Conservation (phyloP, 495 filamentous ascomycete species). For the Aspergillus homomorphus region DNA sequence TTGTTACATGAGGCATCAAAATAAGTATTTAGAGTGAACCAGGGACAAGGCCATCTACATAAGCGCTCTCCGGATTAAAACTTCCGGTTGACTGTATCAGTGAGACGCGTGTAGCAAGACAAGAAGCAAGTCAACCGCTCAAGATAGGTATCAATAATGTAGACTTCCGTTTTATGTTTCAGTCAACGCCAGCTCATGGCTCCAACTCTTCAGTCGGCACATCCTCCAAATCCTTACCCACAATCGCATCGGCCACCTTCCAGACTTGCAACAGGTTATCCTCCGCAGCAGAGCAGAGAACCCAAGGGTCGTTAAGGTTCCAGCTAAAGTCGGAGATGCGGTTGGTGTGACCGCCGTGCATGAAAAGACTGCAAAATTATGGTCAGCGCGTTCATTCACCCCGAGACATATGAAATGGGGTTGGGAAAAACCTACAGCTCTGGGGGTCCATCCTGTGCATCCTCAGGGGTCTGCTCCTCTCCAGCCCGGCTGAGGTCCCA, state of each 20-base stretch:
- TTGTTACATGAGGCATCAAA: neutral
- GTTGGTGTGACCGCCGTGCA: slow-evolving; percentile 98
- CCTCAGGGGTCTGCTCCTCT: slow-evolving; percentile 91
- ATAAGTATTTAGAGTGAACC: neutral
- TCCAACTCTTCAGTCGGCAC: slow-evolving; percentile 77
- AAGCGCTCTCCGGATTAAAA: neutral
- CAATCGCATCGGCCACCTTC: slow-evolving; percentile 89
- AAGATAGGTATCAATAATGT: slow-evolving; percentile 10
- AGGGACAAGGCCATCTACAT: neutral
- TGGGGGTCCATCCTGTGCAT: slow-evolving; percentile 93
- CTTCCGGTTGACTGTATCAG: neutral
- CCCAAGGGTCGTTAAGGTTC: slow-evolving; percentile 95
- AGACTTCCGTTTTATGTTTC: neutral
- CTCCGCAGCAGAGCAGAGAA: slow-evolving; percentile 89
- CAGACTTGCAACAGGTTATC: slow-evolving; percentile 97
- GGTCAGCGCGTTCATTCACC: slow-evolving; percentile 14
- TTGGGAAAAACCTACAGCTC: slow-evolving; percentile 70
- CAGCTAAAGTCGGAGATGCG: slow-evolving; percentile 94
- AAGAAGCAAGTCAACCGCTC: neutral
- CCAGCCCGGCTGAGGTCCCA: slow-evolving; percentile 92
- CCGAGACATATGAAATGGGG: slow-evolving; percentile 4
- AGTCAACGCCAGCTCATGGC: slow-evolving; percentile 29
- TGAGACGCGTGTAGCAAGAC: neutral
- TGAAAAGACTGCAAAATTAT: slow-evolving; percentile 66
- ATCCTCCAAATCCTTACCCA: slow-evolving; percentile 75